Conservation (phyloP, 495 filamentous ascomycete genomes). For the Trichoderma erinaceum region DNA sequence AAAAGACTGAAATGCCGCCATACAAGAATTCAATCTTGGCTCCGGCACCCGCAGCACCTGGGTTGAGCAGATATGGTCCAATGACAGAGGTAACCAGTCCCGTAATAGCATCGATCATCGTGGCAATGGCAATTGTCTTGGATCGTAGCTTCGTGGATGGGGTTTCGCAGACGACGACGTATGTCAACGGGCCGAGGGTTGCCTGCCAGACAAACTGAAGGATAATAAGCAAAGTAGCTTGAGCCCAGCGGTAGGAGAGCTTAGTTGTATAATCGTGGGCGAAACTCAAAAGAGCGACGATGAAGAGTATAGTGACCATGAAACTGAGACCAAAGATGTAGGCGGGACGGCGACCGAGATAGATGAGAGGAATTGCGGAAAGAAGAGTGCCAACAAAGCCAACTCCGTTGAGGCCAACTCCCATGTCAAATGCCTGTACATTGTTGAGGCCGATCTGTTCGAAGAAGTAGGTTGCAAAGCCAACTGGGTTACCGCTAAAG, state of each 20-base stretch:
- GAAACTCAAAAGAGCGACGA: constrained; percentile 33
- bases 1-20: constrained; percentile 42
- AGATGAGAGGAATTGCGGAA: constrained; percentile 33
- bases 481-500: constrained; percentile 57
- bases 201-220: constrained; percentile 50
- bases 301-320: constrained; percentile 31
- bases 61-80: constrained; percentile 45
- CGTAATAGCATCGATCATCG: constrained; percentile 41
- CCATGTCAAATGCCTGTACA: constrained; percentile 46
- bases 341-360: constrained; percentile 14
- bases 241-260: constrained; percentile 31
- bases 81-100: constrained; percentile 35
- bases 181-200: constrained; percentile 50
- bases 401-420: constrained; percentile 31
- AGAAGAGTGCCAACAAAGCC: constrained; percentile 39
- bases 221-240: constrained; percentile 29
- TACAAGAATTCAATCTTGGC: constrained; percentile 46
- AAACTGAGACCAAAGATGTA: constrained; percentile 11
- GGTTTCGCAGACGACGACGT: constrained; percentile 50
- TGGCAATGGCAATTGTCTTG: constrained; percentile 50
- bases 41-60: constrained; percentile 47
- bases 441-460: constrained; percentile 52
- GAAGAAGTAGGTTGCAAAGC: constrained; percentile 64
- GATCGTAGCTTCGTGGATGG: constrained; percentile 46
- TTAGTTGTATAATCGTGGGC: constrained; percentile 35